Evolutionary conservation across 2,329 filamentous ascomycete genomes (phyloP).

Genomic region (Penicillium sp.): DNA sequence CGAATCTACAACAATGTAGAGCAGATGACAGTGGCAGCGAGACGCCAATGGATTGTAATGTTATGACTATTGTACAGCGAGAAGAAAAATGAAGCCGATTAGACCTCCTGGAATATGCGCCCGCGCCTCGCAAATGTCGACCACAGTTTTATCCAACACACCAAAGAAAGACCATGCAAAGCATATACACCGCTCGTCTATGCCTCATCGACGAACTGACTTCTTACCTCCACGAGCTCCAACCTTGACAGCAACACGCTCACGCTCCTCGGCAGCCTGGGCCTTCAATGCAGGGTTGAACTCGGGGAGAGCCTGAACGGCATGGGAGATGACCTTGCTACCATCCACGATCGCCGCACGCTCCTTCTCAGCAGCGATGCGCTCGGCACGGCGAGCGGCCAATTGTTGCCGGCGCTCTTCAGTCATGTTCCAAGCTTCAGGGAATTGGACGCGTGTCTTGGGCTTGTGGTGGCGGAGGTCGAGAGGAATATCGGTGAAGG

Average conservation of each 20-base stretch:
- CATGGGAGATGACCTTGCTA: slow-evolving; percentile 39
- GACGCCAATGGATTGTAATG: slow-evolving; percentile 21
- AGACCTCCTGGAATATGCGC: slow-evolving; percentile 31
- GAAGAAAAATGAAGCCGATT: slow-evolving; percentile 25
- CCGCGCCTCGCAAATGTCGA: slow-evolving; percentile 34
- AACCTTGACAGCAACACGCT: slow-evolving; percentile 29
- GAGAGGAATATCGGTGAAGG: slow-evolving; percentile 83
- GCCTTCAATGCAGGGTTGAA: slow-evolving; percentile 32
- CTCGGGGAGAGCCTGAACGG: slow-evolving; percentile 31
- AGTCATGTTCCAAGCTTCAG: slow-evolving; percentile 78
- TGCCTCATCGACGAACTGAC: slow-evolving; percentile 17
- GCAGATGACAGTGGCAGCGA: slow-evolving; percentile 8
- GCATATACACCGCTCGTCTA: slow-evolving; percentile 18
- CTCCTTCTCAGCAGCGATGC: slow-evolving; percentile 55
- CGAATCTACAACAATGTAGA: not conserved
- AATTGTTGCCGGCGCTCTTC: slow-evolving; percentile 65
- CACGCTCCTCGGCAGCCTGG: slow-evolving; percentile 23
- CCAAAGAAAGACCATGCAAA: slow-evolving; percentile 20
- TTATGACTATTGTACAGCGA: slow-evolving; percentile 28
- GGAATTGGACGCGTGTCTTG: slow-evolving; percentile 69
- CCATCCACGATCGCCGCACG: slow-evolving; percentile 58
- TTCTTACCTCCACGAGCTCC: slow-evolving; percentile 19
- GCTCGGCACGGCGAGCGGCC: slow-evolving; percentile 56
- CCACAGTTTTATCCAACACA: slow-evolving; percentile 25
- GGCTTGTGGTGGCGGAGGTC: slow-evolving; percentile 81